Evolutionary conservation across 208 protist genomes (phyloP), one percentile per base, ranked within the genome.

Genomic region (Acanthamoeba quina): DNA sequence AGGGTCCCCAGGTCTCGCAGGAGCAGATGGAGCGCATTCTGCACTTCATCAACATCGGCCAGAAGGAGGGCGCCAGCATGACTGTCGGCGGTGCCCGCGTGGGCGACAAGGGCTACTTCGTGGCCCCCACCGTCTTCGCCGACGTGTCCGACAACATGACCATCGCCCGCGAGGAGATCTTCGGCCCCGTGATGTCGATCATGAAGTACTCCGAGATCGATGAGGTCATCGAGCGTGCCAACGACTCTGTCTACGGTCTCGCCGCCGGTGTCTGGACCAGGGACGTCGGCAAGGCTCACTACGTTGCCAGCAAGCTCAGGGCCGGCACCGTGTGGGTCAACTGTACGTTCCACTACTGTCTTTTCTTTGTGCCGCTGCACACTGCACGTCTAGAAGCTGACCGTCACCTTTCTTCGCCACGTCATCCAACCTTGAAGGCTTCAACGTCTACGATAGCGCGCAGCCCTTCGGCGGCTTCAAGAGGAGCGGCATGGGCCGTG

Each of bases 321-420:
- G 97, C 97, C 58, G 98, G 98, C 80, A 98, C 97, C 37, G 97
- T 98, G 85, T 98, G 98, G 98, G 95, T 98, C 41, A 98, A 98
- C 95, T 93, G 78, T 83, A 83, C 76, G 76, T 83, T 64, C 29
- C 4, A 15, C 5, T 52, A 0, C 31, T n/a, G 11, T 31, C 26
- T 13, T 70, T 26, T 9, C 7, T 1, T 9, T n/a, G 24, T 17
- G 60, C 60, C 1, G 60, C 60, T 66, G 9, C 26, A 1, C 60
- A 66, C 17, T 7, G 41, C 41, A 66, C 26, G 4, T 47, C 17
- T 17, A 34, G 70, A 21, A 41, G 17, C 70, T 82, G 72, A 21
- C 21, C 3, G 6, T 3, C 41, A 4, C 41, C 41, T 54, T 82
- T 2, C 72, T 37, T 15, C 19, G 9, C 24, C 41, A 49, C 0